A percentile compares a stretch with the other conserved stretches of the same genome.
Evolutionary conservation across 73 alveolate species (phyloP).

Genomic region (Paramecium sonneborni): DNA sequence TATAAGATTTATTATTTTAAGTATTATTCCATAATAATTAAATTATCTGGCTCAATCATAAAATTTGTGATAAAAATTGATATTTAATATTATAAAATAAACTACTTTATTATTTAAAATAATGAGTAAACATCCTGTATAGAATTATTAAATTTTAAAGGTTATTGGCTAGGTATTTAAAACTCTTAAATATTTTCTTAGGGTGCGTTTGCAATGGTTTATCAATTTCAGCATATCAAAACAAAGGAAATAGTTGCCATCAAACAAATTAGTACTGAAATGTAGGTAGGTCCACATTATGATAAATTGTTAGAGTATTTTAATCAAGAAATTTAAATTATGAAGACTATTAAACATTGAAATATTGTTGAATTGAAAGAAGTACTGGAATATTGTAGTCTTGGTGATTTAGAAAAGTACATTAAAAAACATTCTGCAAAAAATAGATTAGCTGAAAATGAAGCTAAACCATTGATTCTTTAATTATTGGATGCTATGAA

Average conservation of each 20-base stretch:
- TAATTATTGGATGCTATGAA: constrained; percentile 77
- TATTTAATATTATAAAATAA: background rate
- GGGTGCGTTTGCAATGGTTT: constrained; percentile 52
- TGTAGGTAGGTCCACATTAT: background rate
- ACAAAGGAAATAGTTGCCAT: constrained; percentile 45
- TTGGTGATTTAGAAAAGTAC: constrained; percentile 56
- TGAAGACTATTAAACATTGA: background rate
- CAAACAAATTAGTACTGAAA: background rate
- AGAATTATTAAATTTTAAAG: background rate
- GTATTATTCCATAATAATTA: background rate
- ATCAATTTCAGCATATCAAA: background rate
- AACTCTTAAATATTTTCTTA: background rate
- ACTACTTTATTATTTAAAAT: background rate
- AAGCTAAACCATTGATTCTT: constrained; percentile 50
- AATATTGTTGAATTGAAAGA: constrained; percentile 7
- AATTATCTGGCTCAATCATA: background rate
- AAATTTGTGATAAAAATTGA: background rate
- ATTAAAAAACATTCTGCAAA: constrained; percentile 35
- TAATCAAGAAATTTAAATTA: background rate
- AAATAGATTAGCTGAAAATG: constrained; percentile 13
- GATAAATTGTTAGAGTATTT: constrained; percentile 7
- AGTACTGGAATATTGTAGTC: constrained; percentile 19
- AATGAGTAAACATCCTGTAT: background rate
- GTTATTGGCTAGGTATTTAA: constrained; percentile 14
- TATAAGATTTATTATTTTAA: too few species aligned